These are phyloP conservation scores for Ilex aquifolium DNA, from an alignment of 257 asterid genomes.

Conservation along the genomic window DNA sequence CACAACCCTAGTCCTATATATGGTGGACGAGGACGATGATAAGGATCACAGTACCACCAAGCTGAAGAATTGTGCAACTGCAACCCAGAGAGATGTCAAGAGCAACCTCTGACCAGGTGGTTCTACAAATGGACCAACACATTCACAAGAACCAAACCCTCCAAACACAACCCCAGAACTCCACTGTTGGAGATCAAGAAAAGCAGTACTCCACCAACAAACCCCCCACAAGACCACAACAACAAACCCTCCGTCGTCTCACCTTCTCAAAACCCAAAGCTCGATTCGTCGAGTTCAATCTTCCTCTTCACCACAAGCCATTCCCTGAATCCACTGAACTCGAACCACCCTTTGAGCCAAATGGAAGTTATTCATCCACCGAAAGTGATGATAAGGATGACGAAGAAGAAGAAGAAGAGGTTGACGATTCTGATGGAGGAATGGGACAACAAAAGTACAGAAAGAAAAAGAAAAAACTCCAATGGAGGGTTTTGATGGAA, in stretches of 20 bases:
- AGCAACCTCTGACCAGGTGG: too few species aligned
- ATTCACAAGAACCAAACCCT: too few species aligned
- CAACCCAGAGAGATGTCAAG: too few species aligned
- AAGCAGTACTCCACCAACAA: too few species aligned
- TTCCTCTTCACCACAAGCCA: slow-evolving; percentile 4
- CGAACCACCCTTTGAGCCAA: slow-evolving; percentile 9
- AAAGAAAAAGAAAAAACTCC: slow-evolving; percentile 17
- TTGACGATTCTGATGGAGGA: slow-evolving; percentile 12
- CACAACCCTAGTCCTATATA: too few species aligned
- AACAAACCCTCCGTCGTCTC: slow-evolving; percentile 29
- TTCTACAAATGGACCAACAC: too few species aligned
- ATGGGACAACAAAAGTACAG: slow-evolving; percentile 10
- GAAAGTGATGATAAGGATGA: slow-evolving; percentile 8
- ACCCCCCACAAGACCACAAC: too few species aligned
- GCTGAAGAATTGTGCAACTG: too few species aligned
- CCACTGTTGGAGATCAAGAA: too few species aligned
- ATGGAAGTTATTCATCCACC: neutral
- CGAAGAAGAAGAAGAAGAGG: slow-evolving; percentile 6
- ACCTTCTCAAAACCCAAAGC: slow-evolving; percentile 59
- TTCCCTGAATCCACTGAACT: slow-evolving; percentile 3
- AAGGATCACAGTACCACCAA: too few species aligned
- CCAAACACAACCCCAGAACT: too few species aligned
- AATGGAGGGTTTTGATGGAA: slow-evolving; percentile 20
- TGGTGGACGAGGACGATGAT: too few species aligned
- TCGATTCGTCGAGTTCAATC: slow-evolving; percentile 37